Evolutionary conservation across 2,329 filamentous ascomycete genomes (phyloP).

Genomic region (Periconia sp.): DNA sequence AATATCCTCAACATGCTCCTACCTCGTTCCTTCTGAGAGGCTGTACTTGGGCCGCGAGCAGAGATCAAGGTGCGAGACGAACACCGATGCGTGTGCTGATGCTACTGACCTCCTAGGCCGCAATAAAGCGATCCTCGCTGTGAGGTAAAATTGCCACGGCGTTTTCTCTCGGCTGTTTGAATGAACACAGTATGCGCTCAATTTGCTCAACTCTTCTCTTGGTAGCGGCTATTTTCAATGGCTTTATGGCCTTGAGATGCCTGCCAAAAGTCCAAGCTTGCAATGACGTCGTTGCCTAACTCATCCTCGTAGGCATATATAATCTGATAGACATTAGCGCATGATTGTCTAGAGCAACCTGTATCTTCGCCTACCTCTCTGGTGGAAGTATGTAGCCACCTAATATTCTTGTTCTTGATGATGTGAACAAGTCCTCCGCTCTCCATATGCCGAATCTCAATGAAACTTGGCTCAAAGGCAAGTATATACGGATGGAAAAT

Average conservation of each 20-base stretch:
- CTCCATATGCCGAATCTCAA: slow-evolving; percentile 95
- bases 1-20: neutral
- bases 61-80: too few species aligned
- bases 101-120: too few species aligned
- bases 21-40: too few species aligned
- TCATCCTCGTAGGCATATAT: slow-evolving; percentile 98
- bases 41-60: too few species aligned
- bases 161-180: neutral
- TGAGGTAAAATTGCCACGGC: too few species aligned
- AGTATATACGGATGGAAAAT: slow-evolving; percentile 96
- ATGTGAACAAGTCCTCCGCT: slow-evolving; percentile 91
- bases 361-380: slow-evolving; percentile 73
- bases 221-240: slow-evolving; percentile 31
- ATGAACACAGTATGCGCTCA: too few species aligned
- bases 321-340: slow-evolving; percentile 66
- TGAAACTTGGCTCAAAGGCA: slow-evolving; percentile 96
- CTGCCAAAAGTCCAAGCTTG: slow-evolving; percentile 93
- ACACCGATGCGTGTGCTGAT: too few species aligned
- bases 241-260: slow-evolving; percentile 34
- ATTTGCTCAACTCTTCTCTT: slow-evolving; percentile 31
- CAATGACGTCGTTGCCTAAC: slow-evolving; percentile 88
- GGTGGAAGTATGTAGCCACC: slow-evolving; percentile 96
- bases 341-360: neutral
- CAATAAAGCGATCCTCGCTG: too few species aligned
- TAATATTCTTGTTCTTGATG: slow-evolving; percentile 93